Conservation (phyloP, 495 filamentous ascomycete genomes). For the Aspergillus homomorphus region DNA sequence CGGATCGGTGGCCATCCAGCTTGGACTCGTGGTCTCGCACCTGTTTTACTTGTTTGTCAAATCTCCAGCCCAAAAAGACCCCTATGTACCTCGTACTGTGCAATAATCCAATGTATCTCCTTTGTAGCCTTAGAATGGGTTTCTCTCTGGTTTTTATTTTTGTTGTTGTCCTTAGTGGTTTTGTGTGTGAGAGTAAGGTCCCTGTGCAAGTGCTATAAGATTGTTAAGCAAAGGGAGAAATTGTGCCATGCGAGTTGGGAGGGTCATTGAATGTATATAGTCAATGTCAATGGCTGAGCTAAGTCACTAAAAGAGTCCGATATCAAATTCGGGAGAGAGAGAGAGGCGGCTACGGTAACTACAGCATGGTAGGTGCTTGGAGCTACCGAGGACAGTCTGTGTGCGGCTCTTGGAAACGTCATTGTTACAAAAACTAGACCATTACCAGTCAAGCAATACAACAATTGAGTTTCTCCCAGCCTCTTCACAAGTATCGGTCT, state of each 20-base stretch:
- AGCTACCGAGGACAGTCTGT: background rate
- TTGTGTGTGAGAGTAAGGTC: background rate
- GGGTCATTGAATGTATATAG: background rate
- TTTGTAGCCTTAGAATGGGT: constrained; percentile 46
- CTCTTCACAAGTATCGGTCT: background rate
- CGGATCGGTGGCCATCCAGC: constrained; percentile 18
- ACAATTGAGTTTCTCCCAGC: background rate
- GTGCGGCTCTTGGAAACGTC: background rate
- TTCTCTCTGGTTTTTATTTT: constrained; percentile 14
- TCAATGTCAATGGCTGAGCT: background rate
- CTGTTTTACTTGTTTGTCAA: constrained; percentile 39
- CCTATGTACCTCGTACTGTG: constrained; percentile 51
- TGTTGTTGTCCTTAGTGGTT: no score
- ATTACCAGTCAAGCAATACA: background rate
- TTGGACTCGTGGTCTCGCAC: constrained; percentile 24
- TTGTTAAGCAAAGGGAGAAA: no score
- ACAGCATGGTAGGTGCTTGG: background rate
- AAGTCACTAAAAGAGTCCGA: background rate
- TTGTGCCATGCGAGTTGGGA: no score
- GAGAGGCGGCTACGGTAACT: background rate
- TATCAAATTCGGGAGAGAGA: background rate
- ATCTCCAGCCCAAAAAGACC: constrained; percentile 35
- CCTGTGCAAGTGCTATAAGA: constrained; percentile 2
- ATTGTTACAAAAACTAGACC: background rate
- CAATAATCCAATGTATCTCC: constrained; percentile 51